Evolutionary conservation across 1,139 yeast genomes (phyloP).

Genomic region (Pichia sp.): DNA sequence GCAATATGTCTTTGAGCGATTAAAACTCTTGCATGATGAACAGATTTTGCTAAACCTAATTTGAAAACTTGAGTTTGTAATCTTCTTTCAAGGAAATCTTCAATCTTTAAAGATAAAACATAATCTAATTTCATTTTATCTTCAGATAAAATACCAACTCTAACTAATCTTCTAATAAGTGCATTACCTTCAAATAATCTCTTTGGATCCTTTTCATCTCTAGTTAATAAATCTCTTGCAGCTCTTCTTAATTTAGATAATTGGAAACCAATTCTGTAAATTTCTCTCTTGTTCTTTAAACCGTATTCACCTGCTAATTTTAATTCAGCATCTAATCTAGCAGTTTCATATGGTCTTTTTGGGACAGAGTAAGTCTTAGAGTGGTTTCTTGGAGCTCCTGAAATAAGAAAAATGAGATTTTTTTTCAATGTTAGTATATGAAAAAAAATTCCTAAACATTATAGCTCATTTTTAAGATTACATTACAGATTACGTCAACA

Average conservation of each 20-base stretch:
- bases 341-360: slow-evolving; percentile 97
- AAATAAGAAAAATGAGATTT: slow-evolving; percentile 1
- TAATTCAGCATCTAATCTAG: slow-evolving; percentile 99
- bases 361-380: slow-evolving; percentile 99
- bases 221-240: slow-evolving; percentile 99
- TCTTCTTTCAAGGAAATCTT: slow-evolving; percentile 99
- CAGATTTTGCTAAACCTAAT: slow-evolving; percentile 98
- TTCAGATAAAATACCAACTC: slow-evolving; percentile 98
- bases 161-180: slow-evolving; percentile 94
- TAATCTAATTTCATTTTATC: slow-evolving; percentile 99
- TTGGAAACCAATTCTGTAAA: slow-evolving; percentile 98
- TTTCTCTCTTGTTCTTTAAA: slow-evolving; percentile 99
- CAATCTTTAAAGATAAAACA: slow-evolving; percentile 95
- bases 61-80: slow-evolving; percentile 99
- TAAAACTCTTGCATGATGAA: slow-evolving; percentile 99
- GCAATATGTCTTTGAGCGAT: slow-evolving; percentile 99
- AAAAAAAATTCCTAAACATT: no score
- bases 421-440: slow-evolving; percentile 9
- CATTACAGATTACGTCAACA: neutral
- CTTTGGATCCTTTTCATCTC: slow-evolving; percentile 99
- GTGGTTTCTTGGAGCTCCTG: slow-evolving; percentile 97
- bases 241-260: slow-evolving; percentile 99
- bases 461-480: no score
- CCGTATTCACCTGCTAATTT: slow-evolving; percentile 99
- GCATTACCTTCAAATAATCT: slow-evolving; percentile 99